A percentile compares a stretch with the other conserved stretches of the same genome.
Conservation (phyloP, 352 stramenopile genomes). For the Globisporangium splendens region DNA sequence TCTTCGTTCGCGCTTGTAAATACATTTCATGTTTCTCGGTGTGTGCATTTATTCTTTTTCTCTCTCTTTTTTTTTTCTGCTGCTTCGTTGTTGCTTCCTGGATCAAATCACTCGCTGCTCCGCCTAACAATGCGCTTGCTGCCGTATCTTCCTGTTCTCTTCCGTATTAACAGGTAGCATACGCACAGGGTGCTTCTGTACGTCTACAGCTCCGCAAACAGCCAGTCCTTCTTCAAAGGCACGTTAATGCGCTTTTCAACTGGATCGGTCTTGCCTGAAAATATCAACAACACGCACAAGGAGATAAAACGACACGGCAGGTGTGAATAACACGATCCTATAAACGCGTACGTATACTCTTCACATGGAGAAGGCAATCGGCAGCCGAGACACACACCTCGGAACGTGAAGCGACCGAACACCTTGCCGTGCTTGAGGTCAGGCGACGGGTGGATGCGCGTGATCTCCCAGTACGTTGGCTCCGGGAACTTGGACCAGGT, state of each 20-base stretch:
- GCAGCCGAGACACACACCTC: conserved; percentile 35
- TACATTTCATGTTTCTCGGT: conserved; percentile 1
- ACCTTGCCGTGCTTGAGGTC: conserved; percentile 88
- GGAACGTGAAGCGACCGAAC: conserved; percentile 78
- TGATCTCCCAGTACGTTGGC: conserved; percentile 80
- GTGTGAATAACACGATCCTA: too few species aligned
- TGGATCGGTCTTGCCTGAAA: conserved; percentile 59
- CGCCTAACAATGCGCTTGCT: too few species aligned
- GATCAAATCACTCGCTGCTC: too few species aligned
- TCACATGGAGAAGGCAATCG: too few species aligned
- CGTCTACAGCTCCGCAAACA: conserved; percentile 17
- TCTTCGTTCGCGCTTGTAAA: conserved; percentile 2
- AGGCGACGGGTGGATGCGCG: conserved; percentile 59
- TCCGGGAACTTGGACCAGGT: conserved; percentile 76
- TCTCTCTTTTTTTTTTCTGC: too few species aligned
- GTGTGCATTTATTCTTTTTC: conserved; percentile 1
- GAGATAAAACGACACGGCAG: not conserved
- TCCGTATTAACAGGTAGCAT: not conserved
- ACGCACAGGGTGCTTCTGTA: not conserved
- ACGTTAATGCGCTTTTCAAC: conserved; percentile 78
- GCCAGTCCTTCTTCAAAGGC: conserved; percentile 75
- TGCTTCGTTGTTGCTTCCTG: too few species aligned
- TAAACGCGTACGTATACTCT: too few species aligned
- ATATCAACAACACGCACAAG: not conserved
- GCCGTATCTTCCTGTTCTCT: too few species aligned